A percentile compares a stretch with the other conserved stretches of the same genome.
These are phyloP conservation scores for Fraxinus sp. DNA, from an alignment of 305 asterid genomes.

Conservation along the genomic window DNA sequence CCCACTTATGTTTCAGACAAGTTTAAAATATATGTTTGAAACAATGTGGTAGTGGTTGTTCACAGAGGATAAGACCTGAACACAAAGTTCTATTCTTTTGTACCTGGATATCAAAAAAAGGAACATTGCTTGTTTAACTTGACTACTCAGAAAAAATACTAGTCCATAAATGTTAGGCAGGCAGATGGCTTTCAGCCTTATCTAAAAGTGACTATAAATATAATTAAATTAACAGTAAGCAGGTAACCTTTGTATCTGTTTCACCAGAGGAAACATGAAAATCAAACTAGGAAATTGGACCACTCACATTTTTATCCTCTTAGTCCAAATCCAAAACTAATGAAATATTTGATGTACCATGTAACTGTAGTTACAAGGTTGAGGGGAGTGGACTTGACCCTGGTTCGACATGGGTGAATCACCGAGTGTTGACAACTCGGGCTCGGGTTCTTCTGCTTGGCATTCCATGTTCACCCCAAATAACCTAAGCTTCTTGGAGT, in stretches of 20 bases:
- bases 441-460: conserved; percentile 31
- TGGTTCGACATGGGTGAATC: conserved; percentile 41
- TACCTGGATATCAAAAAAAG: neutral
- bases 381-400: conserved; percentile 17
- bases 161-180: conserved; percentile 1
- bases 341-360: conserved; percentile 32
- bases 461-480: conserved; percentile 70
- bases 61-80: neutral
- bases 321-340: neutral
- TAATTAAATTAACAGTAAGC: neutral
- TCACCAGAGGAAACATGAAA: conserved; percentile 34
- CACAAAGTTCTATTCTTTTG: neutral
- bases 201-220: neutral
- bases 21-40: too few relatives aligned
- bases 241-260: conserved; percentile 20
- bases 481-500: conserved; percentile 46
- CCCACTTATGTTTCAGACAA: too few relatives aligned
- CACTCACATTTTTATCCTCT: conserved; percentile 28
- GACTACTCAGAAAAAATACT: neutral
- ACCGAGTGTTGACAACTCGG: conserved; percentile 22
- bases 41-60: neutral
- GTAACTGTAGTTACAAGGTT: conserved; percentile 23
- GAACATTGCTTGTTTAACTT: neutral
- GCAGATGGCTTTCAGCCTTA: neutral
- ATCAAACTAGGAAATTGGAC: conserved; percentile 40